phyloP scores from a whole-genome alignment of 2,329 filamentous ascomycete species.

The Nemania sp. region DNA sequence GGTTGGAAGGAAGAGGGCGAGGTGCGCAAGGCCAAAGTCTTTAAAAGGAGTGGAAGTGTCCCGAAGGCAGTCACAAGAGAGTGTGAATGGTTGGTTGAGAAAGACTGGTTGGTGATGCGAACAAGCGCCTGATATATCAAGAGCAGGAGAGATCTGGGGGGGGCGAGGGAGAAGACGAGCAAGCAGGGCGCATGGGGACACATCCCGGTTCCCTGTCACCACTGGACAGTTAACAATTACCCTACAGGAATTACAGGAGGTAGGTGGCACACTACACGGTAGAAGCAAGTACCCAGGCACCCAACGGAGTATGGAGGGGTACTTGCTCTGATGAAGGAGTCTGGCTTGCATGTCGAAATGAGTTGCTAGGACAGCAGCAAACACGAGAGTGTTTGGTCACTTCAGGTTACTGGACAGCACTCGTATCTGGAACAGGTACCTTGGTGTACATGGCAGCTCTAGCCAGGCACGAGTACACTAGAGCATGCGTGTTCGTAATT shows the following conservation, averaged over 20 bases:
- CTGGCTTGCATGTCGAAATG: no score
- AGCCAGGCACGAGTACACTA: constrained; percentile 4
- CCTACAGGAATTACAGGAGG: background rate
- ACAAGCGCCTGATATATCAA: constrained; percentile 33
- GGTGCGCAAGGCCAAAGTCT: constrained; percentile 28
- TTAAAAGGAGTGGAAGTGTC: constrained; percentile 39
- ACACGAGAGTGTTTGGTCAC: constrained; percentile 5
- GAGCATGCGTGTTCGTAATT: constrained; percentile 5
- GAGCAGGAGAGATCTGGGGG: constrained; percentile 22
- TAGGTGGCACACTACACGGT: no score
- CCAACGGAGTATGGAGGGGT: background rate
- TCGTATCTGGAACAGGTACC: background rate
- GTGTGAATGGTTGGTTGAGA: constrained; percentile 36
- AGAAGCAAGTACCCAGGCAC: constrained; percentile 1
- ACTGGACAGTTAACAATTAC: background rate
- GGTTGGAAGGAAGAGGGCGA: constrained; percentile 13
- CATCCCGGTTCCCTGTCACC: constrained; percentile 12
- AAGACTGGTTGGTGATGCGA: constrained; percentile 34
- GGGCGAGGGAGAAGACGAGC: constrained; percentile 24
- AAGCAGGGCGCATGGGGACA: constrained; percentile 19
- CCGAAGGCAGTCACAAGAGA: constrained; percentile 36
- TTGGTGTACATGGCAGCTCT: constrained; percentile 3
- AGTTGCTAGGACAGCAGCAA: background rate
- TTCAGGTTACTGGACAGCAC: background rate
- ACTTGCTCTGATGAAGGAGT: background rate